phyloP scores from a whole-genome alignment of 495 filamentous ascomycete genomes.

The Astrocystis sublimbata region DNA sequence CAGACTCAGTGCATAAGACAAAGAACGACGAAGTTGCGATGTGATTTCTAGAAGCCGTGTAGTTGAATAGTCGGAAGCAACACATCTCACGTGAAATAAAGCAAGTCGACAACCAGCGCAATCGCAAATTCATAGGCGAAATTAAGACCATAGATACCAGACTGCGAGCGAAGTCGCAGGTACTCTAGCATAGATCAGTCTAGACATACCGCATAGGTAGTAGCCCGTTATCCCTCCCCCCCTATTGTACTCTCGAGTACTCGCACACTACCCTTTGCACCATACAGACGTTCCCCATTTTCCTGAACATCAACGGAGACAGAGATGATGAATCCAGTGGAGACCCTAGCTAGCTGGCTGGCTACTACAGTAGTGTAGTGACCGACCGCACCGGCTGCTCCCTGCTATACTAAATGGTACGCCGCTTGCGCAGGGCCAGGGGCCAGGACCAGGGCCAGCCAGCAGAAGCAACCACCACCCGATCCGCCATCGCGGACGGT shows the following conservation, averaged over 20 bases:
- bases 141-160: not conserved
- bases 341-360: slow-evolving; percentile 11
- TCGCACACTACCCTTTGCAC: not conserved
- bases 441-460: slow-evolving; percentile 14
- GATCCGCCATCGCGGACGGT: slow-evolving; percentile 33
- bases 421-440: slow-evolving; percentile 13
- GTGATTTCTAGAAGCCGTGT: not conserved
- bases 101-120: slow-evolving; percentile 6
- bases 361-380: slow-evolving; percentile 20
- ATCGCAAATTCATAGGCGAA: not conserved
- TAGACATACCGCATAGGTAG: not conserved
- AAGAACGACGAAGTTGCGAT: too few relatives aligned
- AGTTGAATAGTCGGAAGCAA: slow-evolving; percentile 7
- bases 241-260: not conserved
- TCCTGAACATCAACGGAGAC: slow-evolving; percentile 3
- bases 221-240: not conserved
- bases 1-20: not conserved
- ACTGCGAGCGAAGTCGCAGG: not conserved
- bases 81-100: slow-evolving; percentile 4
- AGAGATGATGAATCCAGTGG: slow-evolving; percentile 13
- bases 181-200: slow-evolving; percentile 1
- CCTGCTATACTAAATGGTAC: slow-evolving; percentile 13
- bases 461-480: slow-evolving; percentile 19
- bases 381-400: slow-evolving; percentile 13
- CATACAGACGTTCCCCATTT: not conserved